Conservation (phyloP, 2,329 filamentous ascomycete genomes). For the Ophiosphaerella korrae region DNA sequence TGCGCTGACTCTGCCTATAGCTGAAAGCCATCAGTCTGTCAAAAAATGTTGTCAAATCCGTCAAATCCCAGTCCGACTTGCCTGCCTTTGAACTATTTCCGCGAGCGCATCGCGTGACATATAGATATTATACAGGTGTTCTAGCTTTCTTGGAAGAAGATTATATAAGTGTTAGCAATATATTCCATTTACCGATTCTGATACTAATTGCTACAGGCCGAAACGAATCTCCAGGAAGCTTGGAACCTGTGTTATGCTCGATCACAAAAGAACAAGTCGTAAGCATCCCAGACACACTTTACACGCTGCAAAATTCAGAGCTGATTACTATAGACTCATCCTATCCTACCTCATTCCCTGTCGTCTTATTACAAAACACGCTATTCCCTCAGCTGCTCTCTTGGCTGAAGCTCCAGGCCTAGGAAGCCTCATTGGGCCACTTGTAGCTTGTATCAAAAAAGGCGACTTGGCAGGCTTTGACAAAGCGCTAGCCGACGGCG, state of each 20-base stretch:
- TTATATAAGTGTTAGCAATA: conserved; percentile 71
- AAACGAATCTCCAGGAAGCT: conserved; percentile 70
- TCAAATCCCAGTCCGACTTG: conserved; percentile 80
- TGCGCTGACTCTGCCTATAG: conserved; percentile 36
- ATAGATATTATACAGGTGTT: conserved; percentile 94
- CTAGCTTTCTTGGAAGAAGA: conserved; percentile 95
- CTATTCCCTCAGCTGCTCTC: conserved; percentile 74
- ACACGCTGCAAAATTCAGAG: background rate
- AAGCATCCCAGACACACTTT: conserved; percentile 39
- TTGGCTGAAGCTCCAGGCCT: conserved; percentile 77
- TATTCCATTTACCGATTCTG: background rate
- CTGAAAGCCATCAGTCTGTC: conserved; percentile 87
- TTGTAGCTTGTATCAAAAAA: conserved; percentile 77
- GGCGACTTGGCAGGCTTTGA: conserved; percentile 88
- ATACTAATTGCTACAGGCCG: conserved; percentile 35
- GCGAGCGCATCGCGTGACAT: conserved; percentile 88
- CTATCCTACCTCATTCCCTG: conserved; percentile 95
- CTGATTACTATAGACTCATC: conserved; percentile 67
- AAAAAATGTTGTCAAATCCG: conserved; percentile 84
- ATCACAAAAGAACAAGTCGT: conserved; percentile 80
- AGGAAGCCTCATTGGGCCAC: conserved; percentile 76
- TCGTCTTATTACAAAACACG: conserved; percentile 84
- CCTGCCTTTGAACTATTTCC: conserved; percentile 80
- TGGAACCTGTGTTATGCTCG: conserved; percentile 79
- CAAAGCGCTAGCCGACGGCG: conserved; percentile 75